Evolutionary conservation across 78 protist genomes (phyloP).

Genomic region (Chrysochromulina parva): DNA sequence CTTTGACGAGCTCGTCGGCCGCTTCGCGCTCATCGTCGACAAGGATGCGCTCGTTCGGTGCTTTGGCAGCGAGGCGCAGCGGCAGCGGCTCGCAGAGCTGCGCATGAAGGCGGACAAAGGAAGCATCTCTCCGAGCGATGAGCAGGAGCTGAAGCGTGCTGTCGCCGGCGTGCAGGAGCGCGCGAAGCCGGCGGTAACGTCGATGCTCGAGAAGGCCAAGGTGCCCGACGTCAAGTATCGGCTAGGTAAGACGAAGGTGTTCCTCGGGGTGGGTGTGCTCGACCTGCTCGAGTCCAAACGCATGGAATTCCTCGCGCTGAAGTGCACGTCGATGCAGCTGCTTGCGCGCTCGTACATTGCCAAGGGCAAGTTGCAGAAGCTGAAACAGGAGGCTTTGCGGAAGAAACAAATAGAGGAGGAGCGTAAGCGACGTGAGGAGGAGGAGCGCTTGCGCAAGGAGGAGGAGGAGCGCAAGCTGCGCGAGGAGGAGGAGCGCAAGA

Average conservation of each 20-base stretch:
- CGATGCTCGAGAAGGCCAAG: not conserved
- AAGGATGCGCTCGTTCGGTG: not conserved
- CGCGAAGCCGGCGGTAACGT: not conserved
- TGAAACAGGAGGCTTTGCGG: not conserved
- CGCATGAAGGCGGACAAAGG: no score
- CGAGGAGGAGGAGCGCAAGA: not conserved
- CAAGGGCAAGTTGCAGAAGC: no score
- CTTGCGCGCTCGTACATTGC: not conserved
- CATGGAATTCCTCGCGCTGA: not conserved
- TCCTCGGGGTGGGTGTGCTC: slow-evolving; percentile 24
- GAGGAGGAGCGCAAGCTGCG: not conserved
- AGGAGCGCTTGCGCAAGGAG: not conserved
- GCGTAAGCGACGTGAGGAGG: not conserved
- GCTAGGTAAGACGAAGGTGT: not conserved
- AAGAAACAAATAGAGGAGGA: no score
- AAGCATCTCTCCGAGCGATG: no score
- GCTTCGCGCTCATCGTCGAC: not conserved
- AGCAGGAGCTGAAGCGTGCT: no score
- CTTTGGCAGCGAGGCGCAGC: no score
- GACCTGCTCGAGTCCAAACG: not conserved
- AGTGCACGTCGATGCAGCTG: not conserved
- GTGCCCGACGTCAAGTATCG: not conserved
- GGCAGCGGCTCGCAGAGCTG: no score
- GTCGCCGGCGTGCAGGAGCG: not conserved
- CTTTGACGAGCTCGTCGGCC: slow-evolving; percentile 67